Evolutionary conservation across 306 rosid genomes (phyloP).

Genomic region (Coriaria nepalensis): DNA sequence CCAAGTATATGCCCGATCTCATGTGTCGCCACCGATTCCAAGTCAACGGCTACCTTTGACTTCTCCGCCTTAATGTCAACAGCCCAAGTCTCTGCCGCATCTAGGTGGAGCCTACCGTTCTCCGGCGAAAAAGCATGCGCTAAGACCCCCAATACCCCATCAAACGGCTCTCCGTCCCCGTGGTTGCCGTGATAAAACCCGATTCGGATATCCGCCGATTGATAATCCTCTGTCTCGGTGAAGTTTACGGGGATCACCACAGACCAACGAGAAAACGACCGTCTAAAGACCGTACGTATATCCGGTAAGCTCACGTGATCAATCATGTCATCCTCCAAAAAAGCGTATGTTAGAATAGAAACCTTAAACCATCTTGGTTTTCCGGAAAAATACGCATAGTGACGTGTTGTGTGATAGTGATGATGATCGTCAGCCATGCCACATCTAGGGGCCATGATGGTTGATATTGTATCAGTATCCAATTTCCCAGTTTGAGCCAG

Average conservation of each 20-base stretch:
- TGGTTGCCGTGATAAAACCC: constrained; percentile 74
- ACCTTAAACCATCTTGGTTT: constrained; percentile 59
- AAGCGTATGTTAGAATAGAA: constrained; percentile 48
- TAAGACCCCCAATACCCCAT: constrained; percentile 71
- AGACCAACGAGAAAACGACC: constrained; percentile 71
- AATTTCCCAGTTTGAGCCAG: constrained; percentile 56
- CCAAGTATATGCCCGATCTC: constrained; percentile 97
- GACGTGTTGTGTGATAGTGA: constrained; percentile 28
- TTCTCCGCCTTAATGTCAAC: constrained; percentile 40
- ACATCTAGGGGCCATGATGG: constrained; percentile 73
- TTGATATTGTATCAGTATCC: constrained; percentile 46
- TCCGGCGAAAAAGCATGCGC: constrained; percentile 91
- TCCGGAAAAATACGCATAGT: constrained; percentile 59
- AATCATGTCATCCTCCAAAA: constrained; percentile 37
- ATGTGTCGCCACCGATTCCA: constrained; percentile 91
- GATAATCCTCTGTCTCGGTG: constrained; percentile 26
- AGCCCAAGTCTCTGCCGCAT: constrained; percentile 78
- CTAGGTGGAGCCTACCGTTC: constrained; percentile 81
- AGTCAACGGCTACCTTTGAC: constrained; percentile 75
- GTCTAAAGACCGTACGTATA: constrained; percentile 28
- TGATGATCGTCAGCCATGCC: constrained; percentile 46
- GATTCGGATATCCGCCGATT: constrained; percentile 50
- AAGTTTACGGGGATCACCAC: constrained; percentile 75
- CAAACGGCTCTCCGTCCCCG: constrained; percentile 91
- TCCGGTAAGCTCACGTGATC: constrained; percentile 34